A percentile compares a stretch with the other conserved stretches of the same genome.
Conservation (phyloP, 805 yeast genomes). For the Nakazawaea wyomingensis region DNA sequence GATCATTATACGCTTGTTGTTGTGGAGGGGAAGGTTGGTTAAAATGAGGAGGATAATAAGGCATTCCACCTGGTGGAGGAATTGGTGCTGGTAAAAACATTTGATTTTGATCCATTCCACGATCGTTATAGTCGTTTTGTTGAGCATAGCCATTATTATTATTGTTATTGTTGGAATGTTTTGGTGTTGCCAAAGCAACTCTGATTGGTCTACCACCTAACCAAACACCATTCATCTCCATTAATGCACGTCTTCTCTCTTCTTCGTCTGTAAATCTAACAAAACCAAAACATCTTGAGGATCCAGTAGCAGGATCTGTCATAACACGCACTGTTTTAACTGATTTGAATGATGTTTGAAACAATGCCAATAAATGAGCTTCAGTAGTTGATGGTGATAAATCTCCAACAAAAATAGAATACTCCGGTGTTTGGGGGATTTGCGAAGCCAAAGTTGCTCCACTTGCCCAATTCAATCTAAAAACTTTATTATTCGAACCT, state of each 20-base stretch:
- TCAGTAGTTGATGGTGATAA: conserved; percentile 74
- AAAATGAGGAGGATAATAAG: conserved; percentile 12
- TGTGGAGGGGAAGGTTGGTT: conserved; percentile 13
- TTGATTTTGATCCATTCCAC: conserved; percentile 12
- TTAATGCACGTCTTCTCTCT: conserved; percentile 62
- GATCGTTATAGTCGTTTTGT: conserved; percentile 15
- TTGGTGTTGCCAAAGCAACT: conserved; percentile 77
- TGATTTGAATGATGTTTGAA: conserved; percentile 59
- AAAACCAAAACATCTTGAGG: conserved; percentile 76
- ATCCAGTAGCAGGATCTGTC: conserved; percentile 79
- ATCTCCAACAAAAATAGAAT: conserved; percentile 78
- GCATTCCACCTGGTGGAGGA: conserved; percentile 13
- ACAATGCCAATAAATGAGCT: conserved; percentile 68
- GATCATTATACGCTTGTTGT: conserved; percentile 35
- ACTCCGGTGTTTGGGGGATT: conserved; percentile 70
- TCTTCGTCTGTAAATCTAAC: conserved; percentile 68
- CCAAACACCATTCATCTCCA: conserved; percentile 77
- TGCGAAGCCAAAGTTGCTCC: conserved; percentile 74
- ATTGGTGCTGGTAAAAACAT: conserved; percentile 12
- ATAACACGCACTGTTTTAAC: conserved; percentile 78
- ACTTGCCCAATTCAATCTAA: conserved; percentile 79
- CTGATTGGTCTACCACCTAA: conserved; percentile 72
- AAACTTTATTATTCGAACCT: conserved; percentile 50
- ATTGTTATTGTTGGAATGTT: conserved; percentile 32
- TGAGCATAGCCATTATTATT: conserved; percentile 10